Percentiles rank a stretch among this genome's conserved stretches.
phyloP scores from a whole-genome alignment of 345 rosid genomes.

The Boechera stricta region DNA sequence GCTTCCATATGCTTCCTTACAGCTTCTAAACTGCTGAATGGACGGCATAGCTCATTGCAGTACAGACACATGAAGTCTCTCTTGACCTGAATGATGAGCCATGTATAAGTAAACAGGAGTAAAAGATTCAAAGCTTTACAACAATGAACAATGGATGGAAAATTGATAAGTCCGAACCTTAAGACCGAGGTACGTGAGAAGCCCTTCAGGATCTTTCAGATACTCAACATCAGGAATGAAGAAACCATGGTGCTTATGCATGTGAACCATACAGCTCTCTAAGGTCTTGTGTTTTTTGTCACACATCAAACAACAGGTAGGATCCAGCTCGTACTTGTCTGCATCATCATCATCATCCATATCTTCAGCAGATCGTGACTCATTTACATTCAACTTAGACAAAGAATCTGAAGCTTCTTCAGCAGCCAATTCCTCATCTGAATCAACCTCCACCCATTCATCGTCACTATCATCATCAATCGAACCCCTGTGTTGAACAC shows the following conservation, averaged over 20 bases:
- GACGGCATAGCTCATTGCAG: slow-evolving; percentile 78
- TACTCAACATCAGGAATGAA: slow-evolving; percentile 87
- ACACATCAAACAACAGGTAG: slow-evolving; percentile 89
- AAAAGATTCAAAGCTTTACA: background rate
- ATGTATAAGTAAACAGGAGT: background rate
- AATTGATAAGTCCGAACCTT: slow-evolving; percentile 57
- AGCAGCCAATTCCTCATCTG: slow-evolving; percentile 68
- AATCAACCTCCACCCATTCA: slow-evolving; percentile 86
- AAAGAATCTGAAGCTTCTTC: slow-evolving; percentile 62
- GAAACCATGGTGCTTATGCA: slow-evolving; percentile 95
- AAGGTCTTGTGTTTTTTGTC: slow-evolving; percentile 60
- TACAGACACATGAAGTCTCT: slow-evolving; percentile 88
- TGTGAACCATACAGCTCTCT: slow-evolving; percentile 92
- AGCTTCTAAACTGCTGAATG: slow-evolving; percentile 88
- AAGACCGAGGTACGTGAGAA: slow-evolving; percentile 85
- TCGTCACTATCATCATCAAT: slow-evolving; percentile 63
- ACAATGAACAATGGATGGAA: background rate
- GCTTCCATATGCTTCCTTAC: slow-evolving; percentile 98
- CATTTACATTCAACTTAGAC: slow-evolving; percentile 61
- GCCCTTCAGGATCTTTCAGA: slow-evolving; percentile 84
- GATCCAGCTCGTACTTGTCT: slow-evolving; percentile 59
- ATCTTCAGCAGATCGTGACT: slow-evolving; percentile 49
- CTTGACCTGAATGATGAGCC: slow-evolving; percentile 59
- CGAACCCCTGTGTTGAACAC: slow-evolving; percentile 28
- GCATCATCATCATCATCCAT: slow-evolving; percentile 53